Evolutionary conservation across 495 filamentous ascomycete genomes (phyloP), one percentile per base, ranked within the genome.

Genomic region (Penicillium desertorum): DNA sequence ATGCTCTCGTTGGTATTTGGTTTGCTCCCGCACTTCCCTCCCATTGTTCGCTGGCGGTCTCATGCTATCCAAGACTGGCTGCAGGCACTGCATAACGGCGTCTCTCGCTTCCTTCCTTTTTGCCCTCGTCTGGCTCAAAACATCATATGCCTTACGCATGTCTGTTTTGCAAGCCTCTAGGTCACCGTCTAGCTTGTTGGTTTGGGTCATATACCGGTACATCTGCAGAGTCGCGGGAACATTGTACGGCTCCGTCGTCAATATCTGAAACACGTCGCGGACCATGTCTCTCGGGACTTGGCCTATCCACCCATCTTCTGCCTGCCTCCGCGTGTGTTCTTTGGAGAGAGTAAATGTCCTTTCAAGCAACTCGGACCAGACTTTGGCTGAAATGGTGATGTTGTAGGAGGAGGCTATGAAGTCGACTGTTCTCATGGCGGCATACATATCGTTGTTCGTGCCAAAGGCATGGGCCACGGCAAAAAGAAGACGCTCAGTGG

Each of bases 351-450:
- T 73, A 61, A 77, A 89, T 3, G 84, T 79, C 71, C 85, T 81
- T 53, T 84, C 76, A 25, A 89, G 71, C 9, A 90, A 62, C 43
- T 85, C 77, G 4, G 61, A 57, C 87, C 87, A 89, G 17, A 81
- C 71, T 11, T 71, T 58, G 5, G 57, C 29, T 1, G 79, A 58
- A 52, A 90, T 78, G 0, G 59, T 32, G 16, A 89, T 59, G 1
- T 75, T 55, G 68, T 87, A 89, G 11, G 77, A 71, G 0, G 72
- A 70, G 0, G 87, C 79, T 17, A 89, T 65, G 52, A 81, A 80
- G 29, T 86, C 80, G 2, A 89, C 71, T 1, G 76, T 39, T 17
- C 76, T 67, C 22, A 88, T 54, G 10, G 83, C 86, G 5, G 70
- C 71, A 6, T 75, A 63, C 11, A 88, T 69, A 17, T 84, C 70